Base-by-base conservation (phyloP, 1,284 basidiomycete species). In the Erythrobasidium hasegawianum region DNA sequence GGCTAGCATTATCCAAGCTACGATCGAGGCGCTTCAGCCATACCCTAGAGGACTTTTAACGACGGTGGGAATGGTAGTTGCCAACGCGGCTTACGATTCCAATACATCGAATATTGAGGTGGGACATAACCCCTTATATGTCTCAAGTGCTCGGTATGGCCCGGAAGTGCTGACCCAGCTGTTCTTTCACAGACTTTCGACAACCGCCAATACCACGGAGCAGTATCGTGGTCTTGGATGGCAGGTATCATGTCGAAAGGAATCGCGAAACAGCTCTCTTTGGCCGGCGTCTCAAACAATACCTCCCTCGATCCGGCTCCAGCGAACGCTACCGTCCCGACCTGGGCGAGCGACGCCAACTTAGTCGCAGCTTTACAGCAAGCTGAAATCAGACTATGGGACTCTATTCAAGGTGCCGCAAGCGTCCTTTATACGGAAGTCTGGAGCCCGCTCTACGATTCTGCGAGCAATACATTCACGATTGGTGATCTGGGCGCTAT, bases 211-310 rank as follows among this genome's bases (percentile, higher is more conserved):
- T 54, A 54, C 71, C 80, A 81, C 69, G 80, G 80, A 11, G 79
- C 80, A 27, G 80, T 81, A 18, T 74, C 78, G 9, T 81, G 80
- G 77, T 77, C 77, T 1, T 81, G 78, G 76, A 79, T 80, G 72
- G 79, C 80, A 73, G 78, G 78, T 39, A 74, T 80, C 20, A 81
- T 81, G 80, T 79, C 80, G 0, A 75, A 76, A 1, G 80, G 80
- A 24, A 70, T 81, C 11, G 75, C 76, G 29, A 72, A 76, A 16
- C 79, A 80, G 70, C 75, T 80, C 11, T 72, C 75, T 1, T 73
- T 78, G 27, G 81, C 80, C 70, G 73, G 70, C 56, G 61, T 41
- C 57, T 68, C 61, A 57, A 59, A 54, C 20, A 54, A 29, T 27
- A 54, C 22, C 52, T 16, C 64, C 72, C 27, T 69, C 73, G 53